A percentile compares a stretch with the other conserved stretches of the same genome.
phyloP scores from a whole-genome alignment of 352 stramenopile genomes.

The Thalassiosira hispida region DNA sequence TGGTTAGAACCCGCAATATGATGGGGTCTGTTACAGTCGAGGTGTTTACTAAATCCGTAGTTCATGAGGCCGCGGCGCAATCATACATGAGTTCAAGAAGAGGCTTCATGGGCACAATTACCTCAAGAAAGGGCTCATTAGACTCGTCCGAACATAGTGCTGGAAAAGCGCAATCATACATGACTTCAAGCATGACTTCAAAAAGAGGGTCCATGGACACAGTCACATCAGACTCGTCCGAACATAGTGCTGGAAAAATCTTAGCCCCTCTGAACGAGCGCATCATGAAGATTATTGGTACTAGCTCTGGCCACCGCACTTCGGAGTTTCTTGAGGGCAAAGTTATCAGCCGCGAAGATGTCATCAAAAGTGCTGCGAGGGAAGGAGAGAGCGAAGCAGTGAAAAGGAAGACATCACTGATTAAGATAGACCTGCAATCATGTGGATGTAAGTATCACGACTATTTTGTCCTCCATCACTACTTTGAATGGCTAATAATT shows the following conservation, averaged over 20 bases:
- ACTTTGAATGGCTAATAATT: background rate
- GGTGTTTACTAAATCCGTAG: conserved; percentile 33
- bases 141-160: background rate
- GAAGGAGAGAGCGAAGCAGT: background rate
- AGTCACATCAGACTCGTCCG: background rate
- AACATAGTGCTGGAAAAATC: background rate
- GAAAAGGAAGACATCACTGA: background rate
- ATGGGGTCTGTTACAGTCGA: conserved; percentile 18
- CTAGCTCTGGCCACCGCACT: conserved; percentile 1
- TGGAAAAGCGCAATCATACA: conserved; percentile 15
- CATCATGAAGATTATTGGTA: conserved; percentile 30
- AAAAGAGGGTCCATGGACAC: background rate
- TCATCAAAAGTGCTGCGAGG: background rate
- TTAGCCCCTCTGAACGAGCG: conserved; percentile 7
- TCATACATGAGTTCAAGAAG: conserved; percentile 25
- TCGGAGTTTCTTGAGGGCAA: background rate
- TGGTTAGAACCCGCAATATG: conserved; percentile 9
- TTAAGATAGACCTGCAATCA: conserved; percentile 10
- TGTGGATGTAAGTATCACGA: conserved; percentile 25
- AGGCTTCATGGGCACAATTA: no score
- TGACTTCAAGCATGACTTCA: conserved; percentile 2
- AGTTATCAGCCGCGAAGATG: no score
- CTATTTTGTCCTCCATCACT: background rate
- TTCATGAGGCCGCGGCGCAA: conserved; percentile 27
- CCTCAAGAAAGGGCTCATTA: background rate